A percentile compares a stretch with the other conserved stretches of the same genome.
Conservation (phyloP, 2,329 filamentous ascomycete species). For the Dactylellina cionopaga region DNA sequence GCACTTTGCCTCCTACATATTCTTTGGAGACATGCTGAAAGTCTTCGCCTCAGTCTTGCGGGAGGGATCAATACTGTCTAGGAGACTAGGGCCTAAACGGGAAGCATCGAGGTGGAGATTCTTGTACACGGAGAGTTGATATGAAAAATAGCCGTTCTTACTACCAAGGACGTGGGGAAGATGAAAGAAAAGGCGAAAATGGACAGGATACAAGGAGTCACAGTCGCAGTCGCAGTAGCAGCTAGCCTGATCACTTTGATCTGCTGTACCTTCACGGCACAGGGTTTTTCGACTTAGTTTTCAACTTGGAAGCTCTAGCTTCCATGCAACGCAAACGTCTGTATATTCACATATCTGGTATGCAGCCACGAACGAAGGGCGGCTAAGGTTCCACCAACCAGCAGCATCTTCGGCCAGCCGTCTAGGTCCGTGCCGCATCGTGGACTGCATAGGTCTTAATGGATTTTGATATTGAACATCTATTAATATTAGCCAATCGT, state of each 20-base stretch:
- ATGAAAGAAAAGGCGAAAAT: slow-evolving; percentile 31
- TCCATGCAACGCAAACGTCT: slow-evolving; percentile 13
- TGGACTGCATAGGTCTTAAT: slow-evolving; percentile 17
- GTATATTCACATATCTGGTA: slow-evolving; percentile 9
- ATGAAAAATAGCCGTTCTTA: no score
- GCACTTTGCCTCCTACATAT: slow-evolving; percentile 13
- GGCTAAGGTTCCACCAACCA: slow-evolving; percentile 52
- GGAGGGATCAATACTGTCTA: no score
- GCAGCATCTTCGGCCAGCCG: slow-evolving; percentile 14
- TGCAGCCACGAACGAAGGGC: slow-evolving; percentile 47
- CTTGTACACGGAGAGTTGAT: slow-evolving; percentile 18
- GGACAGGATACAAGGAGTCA: slow-evolving; percentile 7
- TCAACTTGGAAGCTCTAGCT: background rate
- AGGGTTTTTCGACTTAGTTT: no score
- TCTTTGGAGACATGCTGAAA: no score
- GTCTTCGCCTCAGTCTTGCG: no score
- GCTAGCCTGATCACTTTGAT: background rate
- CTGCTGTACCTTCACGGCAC: slow-evolving; percentile 2
- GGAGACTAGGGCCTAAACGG: no score
- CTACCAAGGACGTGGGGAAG: no score
- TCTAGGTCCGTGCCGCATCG: slow-evolving; percentile 40
- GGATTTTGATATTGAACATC: slow-evolving; percentile 21
- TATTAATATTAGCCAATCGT: slow-evolving; percentile 30
- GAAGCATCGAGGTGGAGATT: slow-evolving; percentile 7
- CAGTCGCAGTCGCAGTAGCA: slow-evolving; percentile 10